These are phyloP conservation scores for Colletotrichum chrysophilum DNA, from an alignment of 2,329 filamentous ascomycete genomes.

Conservation along the genomic window DNA sequence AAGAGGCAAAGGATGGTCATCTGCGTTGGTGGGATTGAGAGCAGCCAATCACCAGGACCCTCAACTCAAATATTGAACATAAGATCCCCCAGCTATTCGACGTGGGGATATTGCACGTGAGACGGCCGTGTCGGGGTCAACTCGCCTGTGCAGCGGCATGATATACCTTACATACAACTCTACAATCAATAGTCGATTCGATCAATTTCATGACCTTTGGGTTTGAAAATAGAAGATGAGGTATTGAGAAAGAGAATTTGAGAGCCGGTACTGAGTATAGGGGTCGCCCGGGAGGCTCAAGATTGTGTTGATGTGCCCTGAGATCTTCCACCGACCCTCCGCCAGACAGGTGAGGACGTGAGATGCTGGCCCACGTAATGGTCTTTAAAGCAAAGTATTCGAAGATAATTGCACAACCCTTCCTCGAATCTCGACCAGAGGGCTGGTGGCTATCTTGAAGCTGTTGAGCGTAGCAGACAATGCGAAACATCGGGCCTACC, in stretches of 20 bases:
- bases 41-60: background rate
- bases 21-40: background rate
- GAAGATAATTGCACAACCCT: accelerated
- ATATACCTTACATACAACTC: background rate
- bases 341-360: background rate
- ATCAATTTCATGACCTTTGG: background rate
- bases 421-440: background rate
- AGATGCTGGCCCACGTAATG: background rate
- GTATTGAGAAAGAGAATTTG: background rate
- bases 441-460: background rate
- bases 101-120: background rate
- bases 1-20: background rate
- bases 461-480: background rate
- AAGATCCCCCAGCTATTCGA: background rate
- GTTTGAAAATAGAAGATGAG: background rate
- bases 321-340: background rate
- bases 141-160: background rate
- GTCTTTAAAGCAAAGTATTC: background rate
- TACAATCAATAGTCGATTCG: background rate
- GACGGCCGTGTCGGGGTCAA: background rate
- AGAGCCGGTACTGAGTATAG: background rate
- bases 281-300: background rate
- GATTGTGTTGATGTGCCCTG: background rate
- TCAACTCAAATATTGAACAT: background rate
- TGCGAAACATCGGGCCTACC: background rate